Base-by-base conservation (phyloP, 345 rosid species). In the Hibiscus tridactylites region DNA sequence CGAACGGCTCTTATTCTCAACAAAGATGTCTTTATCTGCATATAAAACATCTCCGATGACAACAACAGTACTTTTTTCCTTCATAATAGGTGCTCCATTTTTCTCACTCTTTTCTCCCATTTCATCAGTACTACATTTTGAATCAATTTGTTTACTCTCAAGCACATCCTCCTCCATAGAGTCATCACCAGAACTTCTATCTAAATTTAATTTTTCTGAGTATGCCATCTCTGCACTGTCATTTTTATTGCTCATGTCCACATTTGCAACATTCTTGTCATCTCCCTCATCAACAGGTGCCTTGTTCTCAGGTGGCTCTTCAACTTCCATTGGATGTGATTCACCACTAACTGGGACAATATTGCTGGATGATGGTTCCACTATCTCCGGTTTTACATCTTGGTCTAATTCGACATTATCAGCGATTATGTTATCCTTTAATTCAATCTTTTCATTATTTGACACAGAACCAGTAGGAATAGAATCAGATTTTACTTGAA, bases 171-270 rank as follows among this genome's bases (percentile, higher is more conserved):
- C 98, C 71, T 90, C 96, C 94, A 89, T 87, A 47, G 97, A 92
- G 66, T 92, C 99, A 82, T 95, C 99, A 82, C 94, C 96, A 73
- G 99, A 92, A 87, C 92, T 87, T 83, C 92, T 87, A 80, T 95
- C 99, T 77, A 95, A 88, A 82, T 89, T 92, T 75, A 95, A 86
- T 82, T 89, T 92, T 81, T 95, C 98, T 3, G 88, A 88, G 78
- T 92, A 82, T 65, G 86, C 92, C 81, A 91, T 73, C 91, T 91
- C 88, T 49, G 79, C 77, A 77, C 64, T 77, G 77, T 85, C 90
- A 84, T 70, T 89, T 77, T 83, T 88, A 86, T 85, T 87, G 86
- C 73, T 80, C 83, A 87, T 68, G 81, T 87, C 89, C 79, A 88
- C 87, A 80, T 77, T 81, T 79, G 86, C 73, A 88, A 85, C 81